Percentiles rank a stretch among this genome's conserved stretches.
These are phyloP conservation scores for Cystobasidium pallidum DNA, from an alignment of 1,284 basidiomycete species.

Conservation along the genomic window DNA sequence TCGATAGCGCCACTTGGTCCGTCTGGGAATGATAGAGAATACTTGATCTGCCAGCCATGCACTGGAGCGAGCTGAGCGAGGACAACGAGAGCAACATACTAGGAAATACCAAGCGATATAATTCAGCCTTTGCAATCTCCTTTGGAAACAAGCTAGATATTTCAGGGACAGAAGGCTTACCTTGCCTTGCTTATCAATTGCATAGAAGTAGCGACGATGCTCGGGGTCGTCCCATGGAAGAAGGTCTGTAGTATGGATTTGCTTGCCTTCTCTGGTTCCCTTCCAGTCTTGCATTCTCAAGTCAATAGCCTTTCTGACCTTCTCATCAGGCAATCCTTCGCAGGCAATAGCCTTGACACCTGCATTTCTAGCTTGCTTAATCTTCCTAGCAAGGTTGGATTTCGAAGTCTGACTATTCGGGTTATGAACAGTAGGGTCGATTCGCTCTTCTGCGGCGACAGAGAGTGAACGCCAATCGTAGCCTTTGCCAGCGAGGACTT, in stretches of 20 bases:
- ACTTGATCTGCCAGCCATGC: conserved; percentile 66
- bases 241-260: conserved; percentile 64
- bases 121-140: neutral
- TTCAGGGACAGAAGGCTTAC: conserved; percentile 51
- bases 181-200: conserved; percentile 59
- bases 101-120: neutral
- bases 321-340: conserved; percentile 58
- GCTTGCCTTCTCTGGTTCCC: conserved; percentile 61
- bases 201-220: conserved; percentile 64
- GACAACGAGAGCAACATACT: conserved; percentile 62
- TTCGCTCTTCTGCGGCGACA: conserved; percentile 63
- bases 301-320: conserved; percentile 58
- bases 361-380: conserved; percentile 61
- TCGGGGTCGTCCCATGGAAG: conserved; percentile 63
- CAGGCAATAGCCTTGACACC: conserved; percentile 60
- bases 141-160: too few species aligned
- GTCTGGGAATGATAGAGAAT: conserved; percentile 64
- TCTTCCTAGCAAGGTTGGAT: conserved; percentile 59
- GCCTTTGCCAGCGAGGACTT: conserved; percentile 59
- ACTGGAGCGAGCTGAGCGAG: conserved; percentile 63
- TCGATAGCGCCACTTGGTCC: conserved; percentile 62
- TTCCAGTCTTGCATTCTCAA: conserved; percentile 62
- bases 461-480: conserved; percentile 63
- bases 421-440: conserved; percentile 61
- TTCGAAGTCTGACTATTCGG: conserved; percentile 59